Conservation (phyloP, 352 stramenopile genomes). For the Phytophthora lateralis region DNA sequence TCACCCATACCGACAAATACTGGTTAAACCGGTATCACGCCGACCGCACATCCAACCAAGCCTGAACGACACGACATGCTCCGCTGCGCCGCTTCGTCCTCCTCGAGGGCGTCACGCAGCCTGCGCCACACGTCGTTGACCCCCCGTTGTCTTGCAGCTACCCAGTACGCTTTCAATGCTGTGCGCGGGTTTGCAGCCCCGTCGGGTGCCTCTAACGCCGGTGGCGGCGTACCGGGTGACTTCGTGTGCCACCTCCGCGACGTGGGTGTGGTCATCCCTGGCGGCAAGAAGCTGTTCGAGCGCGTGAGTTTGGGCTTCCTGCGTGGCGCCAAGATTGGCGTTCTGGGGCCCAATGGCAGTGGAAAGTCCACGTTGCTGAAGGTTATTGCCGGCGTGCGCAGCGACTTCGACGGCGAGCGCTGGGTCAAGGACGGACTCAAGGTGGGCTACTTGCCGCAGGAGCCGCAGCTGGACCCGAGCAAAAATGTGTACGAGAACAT, state of each 20-base stretch:
- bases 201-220: slow-evolving; percentile 59
- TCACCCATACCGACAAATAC: too few species aligned
- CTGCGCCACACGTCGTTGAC: slow-evolving; percentile 1
- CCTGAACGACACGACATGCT: slow-evolving; percentile 24
- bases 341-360: slow-evolving; percentile 95
- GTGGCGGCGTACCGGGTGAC: slow-evolving; percentile 78
- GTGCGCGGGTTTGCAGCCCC: slow-evolving; percentile 44
- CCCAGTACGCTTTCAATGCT: slow-evolving; percentile 16
- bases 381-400: slow-evolving; percentile 92
- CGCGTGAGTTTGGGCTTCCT: slow-evolving; percentile 79
- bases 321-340: slow-evolving; percentile 94
- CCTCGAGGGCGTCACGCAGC: slow-evolving; percentile 1
- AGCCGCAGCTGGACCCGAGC: slow-evolving; percentile 81
- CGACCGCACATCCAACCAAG: too few species aligned
- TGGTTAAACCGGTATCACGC: too few species aligned
- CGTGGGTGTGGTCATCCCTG: slow-evolving; percentile 77
- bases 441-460: slow-evolving; percentile 88
- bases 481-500: slow-evolving; percentile 93
- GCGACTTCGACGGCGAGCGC: slow-evolving; percentile 87
- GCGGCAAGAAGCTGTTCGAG: slow-evolving; percentile 88
- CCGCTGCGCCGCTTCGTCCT: slow-evolving; percentile 15
- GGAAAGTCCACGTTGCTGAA: slow-evolving; percentile 97
- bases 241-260: slow-evolving; percentile 84
- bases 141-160: slow-evolving; percentile 18
- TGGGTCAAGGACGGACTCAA: slow-evolving; percentile 88